These are phyloP conservation scores for Astrocystis sublimbata DNA, from an alignment of 495 filamentous ascomycete species.

Conservation along the genomic window DNA sequence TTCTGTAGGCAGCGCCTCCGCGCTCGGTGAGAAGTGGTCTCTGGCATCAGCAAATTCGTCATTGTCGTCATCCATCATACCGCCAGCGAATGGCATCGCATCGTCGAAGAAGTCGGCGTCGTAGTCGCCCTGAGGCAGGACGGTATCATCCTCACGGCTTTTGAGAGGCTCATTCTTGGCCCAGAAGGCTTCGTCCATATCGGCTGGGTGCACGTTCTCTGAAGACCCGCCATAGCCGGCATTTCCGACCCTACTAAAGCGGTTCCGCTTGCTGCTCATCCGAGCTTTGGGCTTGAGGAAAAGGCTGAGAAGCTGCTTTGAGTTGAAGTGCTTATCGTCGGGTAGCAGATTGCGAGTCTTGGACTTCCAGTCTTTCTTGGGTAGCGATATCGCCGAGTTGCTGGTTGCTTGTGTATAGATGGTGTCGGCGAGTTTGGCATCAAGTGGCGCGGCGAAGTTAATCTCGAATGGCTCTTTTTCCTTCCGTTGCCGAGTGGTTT, in stretches of 20 bases:
- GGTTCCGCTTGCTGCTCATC: slow-evolving; percentile 56
- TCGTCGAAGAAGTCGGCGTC: slow-evolving; percentile 99
- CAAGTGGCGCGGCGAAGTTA: slow-evolving; percentile 76
- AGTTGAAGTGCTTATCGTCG: slow-evolving; percentile 98
- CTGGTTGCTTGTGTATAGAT: slow-evolving; percentile 81
- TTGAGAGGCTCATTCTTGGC: slow-evolving; percentile 65
- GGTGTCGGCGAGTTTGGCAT: slow-evolving; percentile 67
- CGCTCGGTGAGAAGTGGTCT: slow-evolving; percentile 82
- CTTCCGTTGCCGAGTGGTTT: slow-evolving; percentile 66
- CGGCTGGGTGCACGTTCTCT: slow-evolving; percentile 61
- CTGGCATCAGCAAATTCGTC: slow-evolving; percentile 86
- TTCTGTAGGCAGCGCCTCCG: slow-evolving; percentile 50
- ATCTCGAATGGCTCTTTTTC: slow-evolving; percentile 97
- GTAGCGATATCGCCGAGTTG: slow-evolving; percentile 77
- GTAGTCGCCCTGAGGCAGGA: slow-evolving; percentile 68
- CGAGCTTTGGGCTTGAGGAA: slow-evolving; percentile 94
- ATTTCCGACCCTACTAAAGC: slow-evolving; percentile 36
- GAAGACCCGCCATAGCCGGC: slow-evolving; percentile 44
- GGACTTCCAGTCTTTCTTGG: slow-evolving; percentile 93
- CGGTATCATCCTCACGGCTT: slow-evolving; percentile 43
- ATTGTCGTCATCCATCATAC: slow-evolving; percentile 76
- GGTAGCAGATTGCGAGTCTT: slow-evolving; percentile 91
- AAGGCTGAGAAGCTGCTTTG: slow-evolving; percentile 78
- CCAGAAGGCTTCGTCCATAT: slow-evolving; percentile 97
- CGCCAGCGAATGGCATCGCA: slow-evolving; percentile 72